A percentile compares a stretch with the other conserved stretches of the same genome.
These are phyloP conservation scores for Aspergillus saccharolyticus DNA, from an alignment of 495 filamentous ascomycete species.

Conservation along the genomic window DNA sequence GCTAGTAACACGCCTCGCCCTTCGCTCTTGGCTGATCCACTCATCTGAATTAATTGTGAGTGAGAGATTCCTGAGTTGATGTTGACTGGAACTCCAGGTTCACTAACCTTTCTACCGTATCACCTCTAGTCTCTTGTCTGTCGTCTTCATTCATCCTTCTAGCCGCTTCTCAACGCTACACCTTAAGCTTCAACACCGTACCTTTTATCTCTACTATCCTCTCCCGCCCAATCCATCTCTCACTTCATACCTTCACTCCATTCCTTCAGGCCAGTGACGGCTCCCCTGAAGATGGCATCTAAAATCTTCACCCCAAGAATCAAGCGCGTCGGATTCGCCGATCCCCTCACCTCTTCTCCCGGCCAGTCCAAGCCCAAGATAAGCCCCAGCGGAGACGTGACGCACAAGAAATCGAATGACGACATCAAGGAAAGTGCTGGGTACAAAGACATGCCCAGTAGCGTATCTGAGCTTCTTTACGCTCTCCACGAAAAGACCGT, in stretches of 20 bases:
- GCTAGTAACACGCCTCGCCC: background rate
- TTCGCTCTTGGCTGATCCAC: background rate
- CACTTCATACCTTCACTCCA: background rate
- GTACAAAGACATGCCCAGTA: background rate
- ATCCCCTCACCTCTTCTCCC: background rate
- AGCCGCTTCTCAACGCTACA: background rate
- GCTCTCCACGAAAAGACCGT: background rate
- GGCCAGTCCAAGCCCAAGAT: background rate
- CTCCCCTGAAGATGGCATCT: background rate
- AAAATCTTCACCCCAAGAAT: background rate
- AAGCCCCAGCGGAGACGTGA: background rate
- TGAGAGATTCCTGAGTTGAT: background rate
- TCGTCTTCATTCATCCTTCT: background rate
- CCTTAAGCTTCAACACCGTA: background rate
- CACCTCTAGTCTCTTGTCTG: background rate
- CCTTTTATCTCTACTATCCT: too few relatives aligned
- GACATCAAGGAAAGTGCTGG: background rate
- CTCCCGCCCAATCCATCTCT: background rate
- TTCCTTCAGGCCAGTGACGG: background rate
- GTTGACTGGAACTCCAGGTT: background rate
- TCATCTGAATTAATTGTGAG: background rate
- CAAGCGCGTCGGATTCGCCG: background rate
- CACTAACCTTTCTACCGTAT: background rate
- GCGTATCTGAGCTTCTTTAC: background rate
- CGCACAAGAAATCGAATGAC: background rate